A percentile compares a stretch with the other conserved stretches of the same genome.
Conservation (phyloP, 331 rosid species). For the Phaseolus coccineus region DNA sequence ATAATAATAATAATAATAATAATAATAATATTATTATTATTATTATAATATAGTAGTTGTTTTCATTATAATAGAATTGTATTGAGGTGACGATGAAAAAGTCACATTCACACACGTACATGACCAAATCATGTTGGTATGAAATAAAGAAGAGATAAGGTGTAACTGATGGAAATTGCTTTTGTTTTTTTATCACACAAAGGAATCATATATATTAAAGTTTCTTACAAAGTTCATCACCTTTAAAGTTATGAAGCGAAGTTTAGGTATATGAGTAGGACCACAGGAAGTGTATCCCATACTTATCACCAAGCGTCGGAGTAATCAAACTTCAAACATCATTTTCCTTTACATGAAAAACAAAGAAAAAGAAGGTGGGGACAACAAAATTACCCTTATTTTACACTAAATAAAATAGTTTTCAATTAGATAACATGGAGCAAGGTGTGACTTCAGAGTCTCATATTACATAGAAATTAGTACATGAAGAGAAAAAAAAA, state of each 20-base stretch:
- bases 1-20: too few relatives aligned
- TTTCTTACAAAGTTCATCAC: conserved; percentile 35
- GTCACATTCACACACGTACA: conserved; percentile 39
- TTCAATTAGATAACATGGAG: background rate
- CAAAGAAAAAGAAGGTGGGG: background rate
- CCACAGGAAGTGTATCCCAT: conserved; percentile 30
- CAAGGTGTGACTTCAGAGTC: too few relatives aligned
- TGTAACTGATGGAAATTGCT: conserved; percentile 28
- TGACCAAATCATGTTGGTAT: conserved; percentile 27
- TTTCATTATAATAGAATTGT: background rate
- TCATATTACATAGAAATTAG: too few relatives aligned
- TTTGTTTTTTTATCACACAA: conserved; percentile 2
- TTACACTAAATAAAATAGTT: conserved; percentile 3
- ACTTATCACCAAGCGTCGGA: conserved; percentile 28
- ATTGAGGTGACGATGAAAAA: conserved; percentile 20
- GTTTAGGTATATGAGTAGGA: conserved; percentile 39
- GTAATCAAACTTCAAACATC: conserved; percentile 16
- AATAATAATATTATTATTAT: too few relatives aligned
- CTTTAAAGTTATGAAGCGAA: conserved; percentile 37
- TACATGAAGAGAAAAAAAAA: too few relatives aligned
- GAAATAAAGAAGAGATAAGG: conserved; percentile 36
- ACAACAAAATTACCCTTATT: conserved; percentile 6
- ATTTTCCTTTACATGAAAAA: background rate
- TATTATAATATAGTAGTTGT: background rate
- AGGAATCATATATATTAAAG: conserved; percentile 24